phyloP scores from a whole-genome alignment of 208 protist genomes.

The Leishmania gerbilli region DNA sequence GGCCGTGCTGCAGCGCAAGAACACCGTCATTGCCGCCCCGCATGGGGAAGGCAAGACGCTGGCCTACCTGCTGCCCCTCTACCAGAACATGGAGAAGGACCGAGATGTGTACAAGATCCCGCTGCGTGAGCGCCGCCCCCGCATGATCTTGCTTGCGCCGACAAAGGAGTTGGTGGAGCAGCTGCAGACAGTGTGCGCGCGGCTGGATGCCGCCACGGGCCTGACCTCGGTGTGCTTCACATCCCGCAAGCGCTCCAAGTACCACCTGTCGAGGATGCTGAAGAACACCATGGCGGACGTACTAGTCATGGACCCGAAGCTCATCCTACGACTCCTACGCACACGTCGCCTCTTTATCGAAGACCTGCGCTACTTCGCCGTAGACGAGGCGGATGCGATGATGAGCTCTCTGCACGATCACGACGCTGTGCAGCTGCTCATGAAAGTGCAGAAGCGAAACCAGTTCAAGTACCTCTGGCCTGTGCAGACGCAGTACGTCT shows the following conservation, averaged over 20 bases:
- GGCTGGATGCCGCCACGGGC: constrained; percentile 58
- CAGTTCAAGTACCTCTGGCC: constrained; percentile 87
- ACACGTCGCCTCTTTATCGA: constrained; percentile 81
- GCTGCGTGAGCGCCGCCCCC: constrained; percentile 79
- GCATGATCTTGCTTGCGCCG: constrained; percentile 81
- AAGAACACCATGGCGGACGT: constrained; percentile 71
- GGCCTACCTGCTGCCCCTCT: constrained; percentile 80
- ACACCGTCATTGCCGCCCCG: constrained; percentile 78
- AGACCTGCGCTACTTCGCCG: constrained; percentile 79
- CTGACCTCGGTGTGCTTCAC: constrained; percentile 66
- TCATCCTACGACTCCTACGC: constrained; percentile 72
- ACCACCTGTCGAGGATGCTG: constrained; percentile 62
- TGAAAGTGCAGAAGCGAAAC: constrained; percentile 71
- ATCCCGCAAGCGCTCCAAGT: constrained; percentile 66
- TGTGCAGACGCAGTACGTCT: constrained; percentile 84
- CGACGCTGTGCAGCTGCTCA: constrained; percentile 74
- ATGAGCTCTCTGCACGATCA: constrained; percentile 80
- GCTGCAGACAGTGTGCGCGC: constrained; percentile 61
- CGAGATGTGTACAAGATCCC: constrained; percentile 86
- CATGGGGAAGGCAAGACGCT: constrained; percentile 89
- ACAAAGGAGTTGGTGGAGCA: constrained; percentile 76
- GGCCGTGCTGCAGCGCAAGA: constrained; percentile 63
- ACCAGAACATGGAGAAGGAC: constrained; percentile 89
- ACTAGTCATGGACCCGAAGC: constrained; percentile 79
- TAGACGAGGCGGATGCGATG: constrained; percentile 89